Conservation (phyloP, 202 grass and related monocot genomes). For the Eragrostis tef region DNA sequence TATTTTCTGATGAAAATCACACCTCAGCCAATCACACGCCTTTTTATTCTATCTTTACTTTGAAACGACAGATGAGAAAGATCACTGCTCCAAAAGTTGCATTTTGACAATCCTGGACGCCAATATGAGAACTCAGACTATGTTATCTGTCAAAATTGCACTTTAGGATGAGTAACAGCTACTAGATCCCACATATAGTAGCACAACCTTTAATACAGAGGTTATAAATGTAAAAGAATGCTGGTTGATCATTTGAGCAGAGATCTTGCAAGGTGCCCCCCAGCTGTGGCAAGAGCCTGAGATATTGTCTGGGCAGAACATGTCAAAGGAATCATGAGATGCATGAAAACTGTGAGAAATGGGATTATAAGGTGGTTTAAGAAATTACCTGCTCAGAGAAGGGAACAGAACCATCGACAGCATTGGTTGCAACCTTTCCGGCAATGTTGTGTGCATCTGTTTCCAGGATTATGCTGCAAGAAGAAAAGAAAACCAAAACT, state of each 20-base stretch:
- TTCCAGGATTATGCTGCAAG: slow-evolving; percentile 81
- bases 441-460: slow-evolving; percentile 81
- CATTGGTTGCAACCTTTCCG: slow-evolving; percentile 84
- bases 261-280: slow-evolving; percentile 86
- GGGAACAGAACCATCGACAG: slow-evolving; percentile 73
- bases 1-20: not conserved
- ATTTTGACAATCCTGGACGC: slow-evolving; percentile 4
- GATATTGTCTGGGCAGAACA: slow-evolving; percentile 73
- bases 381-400: slow-evolving; percentile 84
- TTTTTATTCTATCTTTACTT: slow-evolving; percentile 21
- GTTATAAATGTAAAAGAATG: slow-evolving; percentile 6
- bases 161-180: slow-evolving; percentile 28
- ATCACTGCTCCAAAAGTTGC: slow-evolving; percentile 17
- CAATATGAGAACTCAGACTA: slow-evolving; percentile 17
- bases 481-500: slow-evolving; percentile 10
- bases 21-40: not conserved
- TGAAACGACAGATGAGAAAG: not conserved
- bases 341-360: slow-evolving; percentile 19
- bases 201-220: slow-evolving; percentile 14
- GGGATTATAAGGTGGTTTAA: not conserved
- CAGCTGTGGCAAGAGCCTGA: slow-evolving; percentile 81
- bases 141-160: slow-evolving; percentile 23
- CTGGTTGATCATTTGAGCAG: slow-evolving; percentile 72
- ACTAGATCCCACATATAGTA: slow-evolving; percentile 22
- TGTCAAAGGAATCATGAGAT: slow-evolving; percentile 20